phyloP scores from a whole-genome alignment of 83 land plant species.

The Diphasiastrum complanatum region DNA sequence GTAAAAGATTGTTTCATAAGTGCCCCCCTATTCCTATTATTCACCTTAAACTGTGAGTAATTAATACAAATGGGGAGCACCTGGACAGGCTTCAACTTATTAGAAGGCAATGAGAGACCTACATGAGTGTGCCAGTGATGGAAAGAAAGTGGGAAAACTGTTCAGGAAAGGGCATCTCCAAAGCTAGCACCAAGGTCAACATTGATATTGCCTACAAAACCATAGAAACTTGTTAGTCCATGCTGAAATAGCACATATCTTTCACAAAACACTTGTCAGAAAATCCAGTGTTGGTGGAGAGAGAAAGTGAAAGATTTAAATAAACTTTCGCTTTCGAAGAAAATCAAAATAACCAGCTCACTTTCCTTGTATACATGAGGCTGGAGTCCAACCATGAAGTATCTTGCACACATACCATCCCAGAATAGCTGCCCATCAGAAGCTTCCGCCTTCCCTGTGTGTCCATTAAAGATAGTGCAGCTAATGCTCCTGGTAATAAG shows the following conservation, averaged over 20 bases:
- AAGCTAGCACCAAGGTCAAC: conserved; percentile 21
- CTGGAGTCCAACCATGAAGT: not conserved
- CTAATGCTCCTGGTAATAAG: conserved; percentile 52
- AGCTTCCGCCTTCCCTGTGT: conserved; percentile 75
- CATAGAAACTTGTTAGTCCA: not conserved
- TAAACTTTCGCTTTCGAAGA: no score
- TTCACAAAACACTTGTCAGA: not conserved
- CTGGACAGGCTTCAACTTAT: no score
- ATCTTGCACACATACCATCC: conserved; percentile 67
- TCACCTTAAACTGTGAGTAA: no score
- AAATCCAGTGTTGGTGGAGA: no score
- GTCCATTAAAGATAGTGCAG: conserved; percentile 73
- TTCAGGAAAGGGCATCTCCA: conserved; percentile 14
- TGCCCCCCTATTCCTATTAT: no score
- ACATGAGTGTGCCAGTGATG: conserved; percentile 28
- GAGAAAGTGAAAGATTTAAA: no score
- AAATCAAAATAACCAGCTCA: no score
- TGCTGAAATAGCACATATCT: not conserved
- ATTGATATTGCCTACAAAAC: conserved; percentile 30
- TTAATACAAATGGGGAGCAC: no score
- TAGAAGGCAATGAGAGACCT: not conserved
- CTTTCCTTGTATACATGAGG: not conserved
- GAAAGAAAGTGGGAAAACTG: conserved; percentile 25
- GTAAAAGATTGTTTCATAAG: no score
- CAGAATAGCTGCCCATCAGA: conserved; percentile 74